These are phyloP conservation scores for Penicillium bialowiezense DNA, from an alignment of 495 filamentous ascomycete species.

Conservation along the genomic window DNA sequence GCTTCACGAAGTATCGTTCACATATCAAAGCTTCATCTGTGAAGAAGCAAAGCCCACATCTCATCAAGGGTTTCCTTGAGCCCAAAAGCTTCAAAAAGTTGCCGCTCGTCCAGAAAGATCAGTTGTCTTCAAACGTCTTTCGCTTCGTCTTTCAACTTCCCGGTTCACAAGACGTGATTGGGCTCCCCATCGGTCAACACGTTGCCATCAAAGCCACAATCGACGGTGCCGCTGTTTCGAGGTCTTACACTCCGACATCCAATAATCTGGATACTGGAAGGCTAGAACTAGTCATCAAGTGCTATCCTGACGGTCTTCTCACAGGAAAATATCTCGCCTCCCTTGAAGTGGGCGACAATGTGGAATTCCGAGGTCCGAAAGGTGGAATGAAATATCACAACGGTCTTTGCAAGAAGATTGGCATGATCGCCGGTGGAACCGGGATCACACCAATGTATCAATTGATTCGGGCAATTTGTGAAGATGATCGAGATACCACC, in stretches of 20 bases:
- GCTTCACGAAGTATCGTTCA: slow-evolving; percentile 35
- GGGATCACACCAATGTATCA: slow-evolving; percentile 57
- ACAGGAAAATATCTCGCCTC: slow-evolving; percentile 44
- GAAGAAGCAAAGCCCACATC: slow-evolving; percentile 27
- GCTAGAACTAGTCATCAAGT: slow-evolving; percentile 46
- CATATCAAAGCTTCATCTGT: slow-evolving; percentile 24
- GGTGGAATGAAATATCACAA: slow-evolving; percentile 41
- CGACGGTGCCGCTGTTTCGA: slow-evolving; percentile 36
- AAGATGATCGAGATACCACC: slow-evolving; percentile 43
- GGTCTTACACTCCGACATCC: slow-evolving; percentile 49
- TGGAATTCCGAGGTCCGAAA: slow-evolving; percentile 45
- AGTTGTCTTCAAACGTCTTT: slow-evolving; percentile 44
- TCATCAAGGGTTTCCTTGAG: slow-evolving; percentile 36
- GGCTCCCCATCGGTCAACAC: slow-evolving; percentile 53
- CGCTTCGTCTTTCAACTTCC: slow-evolving; percentile 48
- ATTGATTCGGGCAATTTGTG: slow-evolving; percentile 46
- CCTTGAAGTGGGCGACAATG: slow-evolving; percentile 36
- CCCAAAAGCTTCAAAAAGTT: slow-evolving; percentile 44
- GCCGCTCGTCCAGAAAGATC: slow-evolving; percentile 38
- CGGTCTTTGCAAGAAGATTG: slow-evolving; percentile 33
- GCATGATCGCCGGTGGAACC: slow-evolving; percentile 50
- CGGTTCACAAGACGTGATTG: slow-evolving; percentile 31
- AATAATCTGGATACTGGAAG: slow-evolving; percentile 45
- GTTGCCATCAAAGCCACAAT: slow-evolving; percentile 45
- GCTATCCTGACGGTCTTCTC: slow-evolving; percentile 44